Evolutionary conservation across 2,329 filamentous ascomycete species (phyloP), one percentile per base, ranked within the genome.

Genomic region (Fusarium torulosum): DNA sequence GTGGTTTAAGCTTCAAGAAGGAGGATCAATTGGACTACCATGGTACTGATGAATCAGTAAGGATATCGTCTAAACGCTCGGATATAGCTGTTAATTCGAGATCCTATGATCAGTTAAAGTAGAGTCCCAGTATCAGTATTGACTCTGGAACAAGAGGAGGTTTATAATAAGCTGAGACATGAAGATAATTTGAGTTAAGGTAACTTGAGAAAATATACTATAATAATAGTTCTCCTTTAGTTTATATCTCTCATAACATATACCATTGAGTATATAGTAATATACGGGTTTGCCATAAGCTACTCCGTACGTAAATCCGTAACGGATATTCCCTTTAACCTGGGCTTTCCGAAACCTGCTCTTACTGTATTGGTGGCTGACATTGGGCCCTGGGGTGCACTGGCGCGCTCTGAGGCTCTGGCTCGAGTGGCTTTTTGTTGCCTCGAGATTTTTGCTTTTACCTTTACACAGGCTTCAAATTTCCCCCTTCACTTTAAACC

Each of bases 391-490:
- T 58, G 52, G 52, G 21, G 23, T 56, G 45, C 44, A 51, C 33
- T 63, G 29, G 33, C 59, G 56, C 11, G 37, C 59, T 35, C 56
- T 61, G 49, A 54, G 49, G 54, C 44, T 47, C 49, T 9, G 57
- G 21, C 29, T 41, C 21, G 25, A 45, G 53, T 55, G 53, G 53
- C 35, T 55, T 40, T 35, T 51, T 33, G 44, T 23, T 50, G 37
- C 37, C 31, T 38, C 14, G 25, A 44, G n/a, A 25, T 38, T 52
- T 51, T 38, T 29, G 44, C 49, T 47, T 29, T 13, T 13, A 29
- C 27, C 27, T 29, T 25, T 25, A 25, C 25, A 25, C 25, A 25
- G 25, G 25, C 25, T 25, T 42, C 27, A 55, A 53, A 46, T 53
- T 23, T 47, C 37, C 51, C 60, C 52, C 40, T 67, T 55, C 31